Percentiles rank a stretch among this genome's conserved stretches.
phyloP scores from a whole-genome alignment of 2,329 filamentous ascomycete genomes.

The Hymenoscyphus albidus region DNA sequence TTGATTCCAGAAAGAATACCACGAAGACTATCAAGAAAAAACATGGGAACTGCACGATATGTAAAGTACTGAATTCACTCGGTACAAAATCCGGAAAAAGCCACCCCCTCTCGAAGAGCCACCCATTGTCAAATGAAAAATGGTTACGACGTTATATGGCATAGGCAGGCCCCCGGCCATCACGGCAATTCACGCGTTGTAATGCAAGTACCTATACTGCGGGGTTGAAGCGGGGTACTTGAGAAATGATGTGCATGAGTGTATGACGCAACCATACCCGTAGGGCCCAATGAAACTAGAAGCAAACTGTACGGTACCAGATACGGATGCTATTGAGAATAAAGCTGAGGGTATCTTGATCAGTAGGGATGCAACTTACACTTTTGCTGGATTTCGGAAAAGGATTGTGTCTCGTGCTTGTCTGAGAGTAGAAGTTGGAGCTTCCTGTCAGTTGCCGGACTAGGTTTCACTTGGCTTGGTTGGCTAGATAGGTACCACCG shows the following conservation, averaged over 20 bases:
- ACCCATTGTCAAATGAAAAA: background rate
- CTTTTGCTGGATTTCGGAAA: too few species aligned
- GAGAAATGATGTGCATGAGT: background rate
- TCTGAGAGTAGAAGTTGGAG: background rate
- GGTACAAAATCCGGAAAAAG: background rate
- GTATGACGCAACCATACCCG: background rate
- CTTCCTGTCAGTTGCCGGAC: background rate
- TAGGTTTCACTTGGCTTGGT: background rate
- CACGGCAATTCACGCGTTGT: constrained; percentile 4
- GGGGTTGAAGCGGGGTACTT: background rate
- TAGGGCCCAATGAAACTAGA: background rate
- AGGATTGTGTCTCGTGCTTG: too few species aligned
- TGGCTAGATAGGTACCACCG: background rate
- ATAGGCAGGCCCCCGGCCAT: constrained; percentile 5
- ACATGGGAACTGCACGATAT: background rate
- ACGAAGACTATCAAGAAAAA: background rate
- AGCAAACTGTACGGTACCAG: background rate
- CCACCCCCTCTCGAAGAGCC: constrained; percentile 1
- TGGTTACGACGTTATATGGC: constrained; percentile 15
- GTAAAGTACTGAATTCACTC: background rate
- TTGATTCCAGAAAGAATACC: background rate
- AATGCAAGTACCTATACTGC: background rate
- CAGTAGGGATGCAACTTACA: too few species aligned
- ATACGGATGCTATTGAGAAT: background rate
- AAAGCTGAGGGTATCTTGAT: too few species aligned